Base-by-base conservation (phyloP, 805 yeast genomes). In the Ogataea trehalophila region DNA sequence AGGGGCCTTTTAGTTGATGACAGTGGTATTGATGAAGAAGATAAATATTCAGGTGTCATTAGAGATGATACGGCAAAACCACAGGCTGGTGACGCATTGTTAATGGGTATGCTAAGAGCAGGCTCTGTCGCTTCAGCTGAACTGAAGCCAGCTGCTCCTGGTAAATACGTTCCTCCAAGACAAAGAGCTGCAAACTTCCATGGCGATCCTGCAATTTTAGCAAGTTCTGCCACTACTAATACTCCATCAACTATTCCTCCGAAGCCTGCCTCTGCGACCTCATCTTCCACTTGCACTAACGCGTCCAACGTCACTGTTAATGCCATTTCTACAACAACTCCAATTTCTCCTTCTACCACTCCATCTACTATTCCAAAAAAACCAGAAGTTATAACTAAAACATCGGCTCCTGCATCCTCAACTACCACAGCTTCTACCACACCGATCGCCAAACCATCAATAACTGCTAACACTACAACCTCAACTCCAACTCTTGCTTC, bases 21-120 rank as follows among this genome's bases (percentile, higher is more conserved):
- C 60, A 79, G 86, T 50, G 96, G 95, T 16, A 55, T 87, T 56
- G 98, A 94, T 66, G 99, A 94, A 69, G 99, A 94, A 66, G 97
- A 91, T 66, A 87, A 87, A 67, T 94, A 91, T 62, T 89, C 97
- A 5, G 97, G 97, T 43, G 99, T 90, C 40, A 82, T 77, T 49
- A 79, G 94, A 59, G 72, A 81, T 47, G 40, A 34, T 18, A 16
- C 43, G 14, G 35, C 51, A 17, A 53, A 14, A 4, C 14, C 38
- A 17, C 18, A 39, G 13, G 15, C 55, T 22, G 59, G 59, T 13
- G 62, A 58, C 35, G 62, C 62, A 14, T 49, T 58, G 34, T 48
- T 63, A 29, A 53, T 63, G 61, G 63, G 56, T 14, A 55, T 64
- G 60, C 50, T 65, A 36, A 57, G 50, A 41, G 52, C 56, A 6